These are phyloP conservation scores for Lotmaria passim DNA, from an alignment of 208 protist genomes.

Conservation along the genomic window DNA sequence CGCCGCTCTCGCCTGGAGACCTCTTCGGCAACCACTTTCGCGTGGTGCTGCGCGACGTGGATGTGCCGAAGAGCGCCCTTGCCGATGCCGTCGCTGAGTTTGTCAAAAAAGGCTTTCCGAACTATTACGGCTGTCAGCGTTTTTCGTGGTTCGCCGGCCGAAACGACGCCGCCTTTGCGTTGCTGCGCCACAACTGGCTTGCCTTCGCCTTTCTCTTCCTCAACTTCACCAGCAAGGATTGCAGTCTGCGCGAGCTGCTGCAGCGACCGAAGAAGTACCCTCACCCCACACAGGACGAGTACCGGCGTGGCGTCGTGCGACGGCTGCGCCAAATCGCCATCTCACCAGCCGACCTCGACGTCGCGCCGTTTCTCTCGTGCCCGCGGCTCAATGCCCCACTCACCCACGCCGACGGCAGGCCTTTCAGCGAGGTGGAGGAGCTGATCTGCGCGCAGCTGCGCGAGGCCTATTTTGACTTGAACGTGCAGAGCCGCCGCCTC, in stretches of 20 bases:
- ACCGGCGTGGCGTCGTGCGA: slow-evolving; percentile 77
- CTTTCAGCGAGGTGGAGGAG: slow-evolving; percentile 32
- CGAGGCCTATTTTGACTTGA: slow-evolving; percentile 81
- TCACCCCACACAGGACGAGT: slow-evolving; percentile 79
- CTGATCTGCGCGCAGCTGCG: slow-evolving; percentile 70
- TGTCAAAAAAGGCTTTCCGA: slow-evolving; percentile 72
- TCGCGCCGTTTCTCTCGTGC: slow-evolving; percentile 67
- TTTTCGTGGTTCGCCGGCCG: slow-evolving; percentile 88
- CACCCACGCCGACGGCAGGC: slow-evolving; percentile 27
- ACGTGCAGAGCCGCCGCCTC: slow-evolving; percentile 59
- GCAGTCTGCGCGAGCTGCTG: slow-evolving; percentile 78
- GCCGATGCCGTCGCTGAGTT: slow-evolving; percentile 61
- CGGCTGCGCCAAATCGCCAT: slow-evolving; percentile 69
- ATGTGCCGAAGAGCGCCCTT: slow-evolving; percentile 42
- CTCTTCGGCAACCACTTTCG: slow-evolving; percentile 87
- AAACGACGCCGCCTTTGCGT: slow-evolving; percentile 77
- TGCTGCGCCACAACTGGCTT: slow-evolving; percentile 87
- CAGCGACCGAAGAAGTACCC: slow-evolving; percentile 86
- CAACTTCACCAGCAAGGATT: slow-evolving; percentile 69
- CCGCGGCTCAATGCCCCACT: slow-evolving; percentile 52
- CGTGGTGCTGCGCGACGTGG: slow-evolving; percentile 81
- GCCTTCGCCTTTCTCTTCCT: slow-evolving; percentile 88
- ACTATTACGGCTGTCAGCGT: slow-evolving; percentile 90
- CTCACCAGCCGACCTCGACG: slow-evolving; percentile 77
- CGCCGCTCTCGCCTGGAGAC: slow-evolving; percentile 66